Base-by-base conservation (phyloP, 768 basidiomycete species). In the Termitomyces sp. region DNA sequence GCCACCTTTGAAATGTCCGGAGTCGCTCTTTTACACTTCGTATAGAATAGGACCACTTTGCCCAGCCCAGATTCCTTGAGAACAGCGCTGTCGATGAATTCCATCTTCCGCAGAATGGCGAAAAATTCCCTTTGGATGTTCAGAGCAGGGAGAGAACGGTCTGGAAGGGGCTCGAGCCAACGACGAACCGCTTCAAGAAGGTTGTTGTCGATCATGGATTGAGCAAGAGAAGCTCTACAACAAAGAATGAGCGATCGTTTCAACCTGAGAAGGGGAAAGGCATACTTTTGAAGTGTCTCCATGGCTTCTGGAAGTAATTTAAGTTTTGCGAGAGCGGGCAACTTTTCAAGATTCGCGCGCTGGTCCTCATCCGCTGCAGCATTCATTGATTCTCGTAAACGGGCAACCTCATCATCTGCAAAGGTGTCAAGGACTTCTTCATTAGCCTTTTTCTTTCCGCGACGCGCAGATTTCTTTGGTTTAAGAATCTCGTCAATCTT, bases 71-170 rank as follows among this genome's bases (percentile, higher is more conserved):
- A 91, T 67, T 96, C 92, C 67, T 95, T 96, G 62, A 99, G 86
- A 5, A 91, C 91, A 18, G 84, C 71, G 31, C 86, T 85, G 71
- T 98, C 96, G 65, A 98, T 94, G 63, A 89, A 90, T 59, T 91
- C 88, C 88, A 98, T 92, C 76, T 88, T 92, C 58, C 77, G 79
- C 10, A 99, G 75, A 50, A 87, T 81, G 31, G 82, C 79, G 72
- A 98, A 93, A 60, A 98, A 86, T 50, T 94, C 89, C 43, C 86
- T 86, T 68, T 98, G 97, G 64, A 99, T 98, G 69, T 95, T 96
- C 50, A 98, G 80, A 3, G 94, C 93, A 0, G 97, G 97, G 3
- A 99, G 80, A 1, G 94, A 95, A 52, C 83, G 84, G 72, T 97
- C 93, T 0, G 89, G 89, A 15, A 98, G 85, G 0, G 97, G 97